Percentiles rank a stretch among this genome's conserved stretches.
Conservation (phyloP, 352 stramenopile species). For the Phytophthora ohioensis region DNA sequence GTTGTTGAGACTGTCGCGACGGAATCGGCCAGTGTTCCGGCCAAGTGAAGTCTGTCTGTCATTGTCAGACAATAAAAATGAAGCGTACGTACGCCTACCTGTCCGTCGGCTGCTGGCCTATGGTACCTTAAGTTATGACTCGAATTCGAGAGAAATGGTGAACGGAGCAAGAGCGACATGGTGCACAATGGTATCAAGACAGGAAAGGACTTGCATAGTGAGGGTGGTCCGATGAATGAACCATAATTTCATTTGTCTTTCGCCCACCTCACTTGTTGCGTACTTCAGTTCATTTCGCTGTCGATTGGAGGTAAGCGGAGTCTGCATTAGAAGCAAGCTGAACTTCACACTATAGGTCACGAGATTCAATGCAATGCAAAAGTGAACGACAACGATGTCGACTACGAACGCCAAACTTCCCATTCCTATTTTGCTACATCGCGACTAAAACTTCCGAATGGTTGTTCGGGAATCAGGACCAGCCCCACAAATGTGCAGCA, state of each 20-base stretch:
- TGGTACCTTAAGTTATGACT: constrained; percentile 44
- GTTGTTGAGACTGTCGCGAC: not conserved
- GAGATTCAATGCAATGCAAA: no score
- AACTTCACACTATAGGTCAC: no score
- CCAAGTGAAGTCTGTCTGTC: constrained; percentile 19
- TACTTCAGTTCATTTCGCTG: no score
- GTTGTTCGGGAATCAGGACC: not conserved
- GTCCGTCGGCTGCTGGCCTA: not conserved
- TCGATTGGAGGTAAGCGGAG: no score
- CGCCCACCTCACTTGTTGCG: no score
- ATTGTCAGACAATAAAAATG: constrained; percentile 1
- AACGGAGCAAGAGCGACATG: constrained; percentile 1
- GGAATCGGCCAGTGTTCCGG: not conserved
- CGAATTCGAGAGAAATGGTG: constrained; percentile 25
- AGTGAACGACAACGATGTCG: no score
- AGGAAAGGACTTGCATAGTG: constrained; percentile 1
- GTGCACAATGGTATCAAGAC: constrained; percentile 11
- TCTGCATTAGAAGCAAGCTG: no score
- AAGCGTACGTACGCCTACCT: not conserved
- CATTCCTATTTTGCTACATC: no score
- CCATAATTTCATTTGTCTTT: constrained; percentile 11
- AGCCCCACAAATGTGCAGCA: not conserved
- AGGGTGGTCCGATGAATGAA: constrained; percentile 2
- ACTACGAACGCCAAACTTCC: no score
- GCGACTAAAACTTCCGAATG: no score